Evolutionary conservation across 176 grass and related monocot species (phyloP), one percentile per base, ranked within the genome.

Genomic region (Aegilops umbellulata): DNA sequence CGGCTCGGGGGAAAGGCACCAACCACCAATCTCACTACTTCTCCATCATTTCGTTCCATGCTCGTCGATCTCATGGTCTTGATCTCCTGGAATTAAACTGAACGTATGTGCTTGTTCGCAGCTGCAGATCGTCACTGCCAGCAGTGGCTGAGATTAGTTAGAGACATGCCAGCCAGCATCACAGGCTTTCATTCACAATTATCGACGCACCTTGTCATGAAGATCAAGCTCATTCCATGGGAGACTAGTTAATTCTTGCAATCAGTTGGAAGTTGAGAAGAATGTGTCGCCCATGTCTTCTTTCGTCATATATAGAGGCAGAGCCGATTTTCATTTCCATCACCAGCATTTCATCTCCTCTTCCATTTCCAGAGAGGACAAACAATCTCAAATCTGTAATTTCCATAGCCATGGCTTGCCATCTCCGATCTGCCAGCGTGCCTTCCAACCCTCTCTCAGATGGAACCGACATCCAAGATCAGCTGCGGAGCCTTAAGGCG

Each of bases 351-450:
- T 46, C 12, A 46, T 61, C 49, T 80, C 39, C 36, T 23, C 53
- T 74, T 86, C 32, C 57, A 67, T 82, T 60, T 76, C 34, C 17
- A 34, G 32, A 53, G 32, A 3, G 17, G 7, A 27, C 2, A 85
- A 51, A 17, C 4, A 36, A 71, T 9, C n/a, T n/a, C 35, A 83
- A 0, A 20, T 62, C 41, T 19, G 39, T 20, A 26, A 8, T 65
- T 24, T 38, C 6, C 41, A 27, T 20, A 80, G 24, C 42, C 60
- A 90, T 90, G 88, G 88, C 70, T 69, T 51, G 46, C 57, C 89
- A 86, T 62, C 62, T 82, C 29, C 77, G 83, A 77, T 82, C 78
- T 20, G 29, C 36, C n/a, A 85, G 88, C 17, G 15, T 89, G 61
- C 88, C 88, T 22, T 89, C 82, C 3, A 85, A 77, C 3, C 46